Evolutionary conservation across 208 protist genomes (phyloP).

Genomic region (Leishmania guyanensis): DNA sequence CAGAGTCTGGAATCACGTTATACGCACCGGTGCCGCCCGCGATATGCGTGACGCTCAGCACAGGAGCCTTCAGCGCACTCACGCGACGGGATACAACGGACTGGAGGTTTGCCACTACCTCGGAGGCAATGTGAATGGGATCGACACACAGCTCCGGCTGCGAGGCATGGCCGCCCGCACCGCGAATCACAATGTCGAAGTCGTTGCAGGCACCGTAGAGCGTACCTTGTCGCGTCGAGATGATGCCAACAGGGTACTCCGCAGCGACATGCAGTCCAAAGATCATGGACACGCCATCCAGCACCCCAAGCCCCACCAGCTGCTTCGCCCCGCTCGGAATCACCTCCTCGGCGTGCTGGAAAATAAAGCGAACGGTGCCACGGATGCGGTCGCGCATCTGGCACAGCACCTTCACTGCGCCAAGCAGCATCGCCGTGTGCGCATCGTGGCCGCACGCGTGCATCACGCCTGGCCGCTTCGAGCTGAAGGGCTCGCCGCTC

Average conservation of each 20-base stretch:
- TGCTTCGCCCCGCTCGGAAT: conserved; percentile 62
- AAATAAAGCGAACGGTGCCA: conserved; percentile 79
- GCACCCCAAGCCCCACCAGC: conserved; percentile 47
- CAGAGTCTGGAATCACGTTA: conserved; percentile 75
- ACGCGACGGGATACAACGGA: conserved; percentile 71
- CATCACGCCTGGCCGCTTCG: conserved; percentile 59
- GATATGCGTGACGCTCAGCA: conserved; percentile 66
- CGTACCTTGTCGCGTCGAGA: conserved; percentile 34
- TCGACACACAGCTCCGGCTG: conserved; percentile 71
- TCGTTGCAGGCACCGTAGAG: conserved; percentile 61
- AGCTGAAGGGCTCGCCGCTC: conserved; percentile 57
- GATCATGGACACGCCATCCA: conserved; percentile 69
- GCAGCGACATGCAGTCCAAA: conserved; percentile 59
- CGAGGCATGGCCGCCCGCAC: conserved; percentile 67
- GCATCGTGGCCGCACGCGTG: conserved; percentile 78
- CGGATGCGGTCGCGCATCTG: conserved; percentile 48
- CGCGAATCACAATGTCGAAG: conserved; percentile 74
- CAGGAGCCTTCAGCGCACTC: conserved; percentile 55
- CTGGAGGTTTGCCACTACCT: conserved; percentile 62
- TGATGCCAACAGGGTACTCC: conserved; percentile 24
- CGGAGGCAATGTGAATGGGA: conserved; percentile 60
- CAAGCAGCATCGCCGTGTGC: conserved; percentile 74
- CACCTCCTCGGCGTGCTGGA: conserved; percentile 83
- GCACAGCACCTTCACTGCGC: conserved; percentile 62
- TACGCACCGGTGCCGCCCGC: conserved; percentile 55